These are phyloP conservation scores for Vachellia collinsii DNA, from an alignment of 306 rosid species.

Conservation along the genomic window DNA sequence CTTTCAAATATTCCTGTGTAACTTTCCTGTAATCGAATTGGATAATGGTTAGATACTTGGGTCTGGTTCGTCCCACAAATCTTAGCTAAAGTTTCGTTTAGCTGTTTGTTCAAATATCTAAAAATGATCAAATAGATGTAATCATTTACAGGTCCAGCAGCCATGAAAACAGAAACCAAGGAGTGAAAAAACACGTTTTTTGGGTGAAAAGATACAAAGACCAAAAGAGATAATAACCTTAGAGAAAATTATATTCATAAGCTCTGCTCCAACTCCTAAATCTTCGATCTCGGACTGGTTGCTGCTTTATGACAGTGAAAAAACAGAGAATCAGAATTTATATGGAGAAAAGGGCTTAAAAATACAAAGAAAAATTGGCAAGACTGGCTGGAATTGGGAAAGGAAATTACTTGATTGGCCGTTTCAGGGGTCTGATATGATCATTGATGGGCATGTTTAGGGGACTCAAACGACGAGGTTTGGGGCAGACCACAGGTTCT, in stretches of 20 bases:
- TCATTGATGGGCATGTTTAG: slow-evolving; percentile 46
- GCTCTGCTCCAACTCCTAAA: slow-evolving; percentile 65
- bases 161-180: slow-evolving; percentile 7
- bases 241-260: slow-evolving; percentile 69
- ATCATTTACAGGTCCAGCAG: neutral
- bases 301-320: slow-evolving; percentile 29
- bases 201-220: neutral
- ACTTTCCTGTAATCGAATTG: slow-evolving; percentile 51
- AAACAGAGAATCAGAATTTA: slow-evolving; percentile 1
- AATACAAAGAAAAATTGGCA: neutral
- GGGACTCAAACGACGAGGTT: slow-evolving; percentile 70
- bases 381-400: neutral
- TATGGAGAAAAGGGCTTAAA: neutral
- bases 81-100: neutral
- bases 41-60: neutral
- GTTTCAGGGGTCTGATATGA: slow-evolving; percentile 50
- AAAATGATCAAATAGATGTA: neutral
- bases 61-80: neutral
- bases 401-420: slow-evolving; percentile 47
- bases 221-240: slow-evolving; percentile 49
- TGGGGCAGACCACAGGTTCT: slow-evolving; percentile 78
- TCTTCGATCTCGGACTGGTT: slow-evolving; percentile 55
- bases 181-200: neutral
- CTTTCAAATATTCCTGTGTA: slow-evolving; percentile 44
- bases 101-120: neutral